These are phyloP conservation scores for Pseudogymnoascus sp. DNA, from an alignment of 2,329 filamentous ascomycete genomes.

Conservation along the genomic window DNA sequence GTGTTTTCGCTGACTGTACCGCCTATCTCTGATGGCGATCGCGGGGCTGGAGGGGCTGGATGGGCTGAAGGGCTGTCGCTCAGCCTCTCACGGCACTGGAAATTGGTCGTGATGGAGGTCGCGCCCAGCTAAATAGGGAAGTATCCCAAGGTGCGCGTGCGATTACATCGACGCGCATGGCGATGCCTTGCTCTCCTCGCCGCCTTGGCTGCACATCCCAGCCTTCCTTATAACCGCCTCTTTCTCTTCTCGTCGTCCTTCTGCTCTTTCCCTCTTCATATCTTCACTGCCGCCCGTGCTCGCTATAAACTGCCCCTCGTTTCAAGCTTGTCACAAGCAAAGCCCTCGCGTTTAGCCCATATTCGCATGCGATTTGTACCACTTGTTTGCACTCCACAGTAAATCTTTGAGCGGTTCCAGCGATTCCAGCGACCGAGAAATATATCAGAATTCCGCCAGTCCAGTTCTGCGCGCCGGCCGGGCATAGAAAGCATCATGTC, in stretches of 20 bases:
- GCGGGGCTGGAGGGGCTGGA: neutral
- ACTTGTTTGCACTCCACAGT: neutral
- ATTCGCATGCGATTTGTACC: neutral
- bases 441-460: neutral
- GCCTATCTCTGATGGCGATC: neutral
- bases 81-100: neutral
- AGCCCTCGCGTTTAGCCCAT: neutral
- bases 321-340: neutral
- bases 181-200: neutral
- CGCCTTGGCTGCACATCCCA: neutral
- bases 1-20: neutral
- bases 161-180: conserved; percentile 1
- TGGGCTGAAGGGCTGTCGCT: neutral
- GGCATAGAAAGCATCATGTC: neutral
- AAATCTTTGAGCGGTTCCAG: neutral
- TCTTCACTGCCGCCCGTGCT: neutral
- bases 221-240: neutral
- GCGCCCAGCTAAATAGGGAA: conserved; percentile 3
- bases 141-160: neutral
- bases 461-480: neutral
- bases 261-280: neutral
- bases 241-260: neutral
- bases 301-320: neutral
- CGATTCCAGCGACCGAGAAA: neutral
- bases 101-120: neutral